These are phyloP conservation scores for Elongisporangium undulatum DNA, from an alignment of 352 stramenopile species.

Conservation along the genomic window DNA sequence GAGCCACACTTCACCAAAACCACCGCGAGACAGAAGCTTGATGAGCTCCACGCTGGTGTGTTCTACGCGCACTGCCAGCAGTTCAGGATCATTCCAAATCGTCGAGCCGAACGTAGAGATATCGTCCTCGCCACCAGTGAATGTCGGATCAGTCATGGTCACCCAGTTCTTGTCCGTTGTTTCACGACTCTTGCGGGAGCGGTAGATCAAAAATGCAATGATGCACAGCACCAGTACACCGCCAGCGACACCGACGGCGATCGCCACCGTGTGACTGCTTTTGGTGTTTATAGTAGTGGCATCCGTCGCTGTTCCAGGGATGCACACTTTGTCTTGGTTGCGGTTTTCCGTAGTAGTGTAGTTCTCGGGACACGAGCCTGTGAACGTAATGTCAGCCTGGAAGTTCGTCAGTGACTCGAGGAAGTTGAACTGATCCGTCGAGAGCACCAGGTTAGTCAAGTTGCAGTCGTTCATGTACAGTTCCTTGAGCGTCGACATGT, in stretches of 20 bases:
- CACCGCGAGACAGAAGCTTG: conserved; percentile 57
- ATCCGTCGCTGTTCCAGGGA: neutral
- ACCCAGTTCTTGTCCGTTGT: neutral
- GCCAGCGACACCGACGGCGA: conserved; percentile 35
- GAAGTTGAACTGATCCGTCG: conserved; percentile 22
- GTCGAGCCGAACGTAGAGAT: conserved; percentile 1
- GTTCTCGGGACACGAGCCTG: conserved; percentile 20
- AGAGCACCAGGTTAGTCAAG: conserved; percentile 53
- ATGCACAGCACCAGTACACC: conserved; percentile 35
- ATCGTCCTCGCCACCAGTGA: neutral
- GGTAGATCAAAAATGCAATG: conserved; percentile 38
- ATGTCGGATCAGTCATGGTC: neutral
- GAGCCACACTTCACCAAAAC: conserved; percentile 68
- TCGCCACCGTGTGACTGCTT: conserved; percentile 28
- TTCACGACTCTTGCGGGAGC: conserved; percentile 4
- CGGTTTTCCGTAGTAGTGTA: conserved; percentile 16
- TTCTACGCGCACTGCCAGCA: conserved; percentile 56
- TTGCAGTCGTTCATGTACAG: conserved; percentile 46
- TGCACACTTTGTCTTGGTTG: conserved; percentile 22
- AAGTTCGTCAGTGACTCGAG: conserved; percentile 42
- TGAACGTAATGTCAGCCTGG: conserved; percentile 36
- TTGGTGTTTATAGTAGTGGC: conserved; percentile 9
- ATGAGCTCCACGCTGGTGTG: conserved; percentile 43
- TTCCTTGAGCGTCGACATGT: conserved; percentile 35
- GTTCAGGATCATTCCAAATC: conserved; percentile 42